Conservation (phyloP, 495 filamentous ascomycete genomes). For the Niebla homalea region DNA sequence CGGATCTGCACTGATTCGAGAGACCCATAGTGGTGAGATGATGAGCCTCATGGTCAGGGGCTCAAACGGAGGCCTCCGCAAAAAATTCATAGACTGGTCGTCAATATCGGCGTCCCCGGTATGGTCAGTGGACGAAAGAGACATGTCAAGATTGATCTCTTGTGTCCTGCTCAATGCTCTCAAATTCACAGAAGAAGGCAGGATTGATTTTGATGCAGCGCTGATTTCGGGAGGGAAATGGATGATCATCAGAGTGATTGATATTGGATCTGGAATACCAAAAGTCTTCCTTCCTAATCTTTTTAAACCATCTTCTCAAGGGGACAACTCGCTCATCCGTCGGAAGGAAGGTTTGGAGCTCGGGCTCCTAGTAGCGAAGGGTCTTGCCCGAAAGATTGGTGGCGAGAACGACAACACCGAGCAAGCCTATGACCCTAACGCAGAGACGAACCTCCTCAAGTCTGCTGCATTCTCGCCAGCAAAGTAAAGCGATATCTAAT, state of each 20-base stretch:
- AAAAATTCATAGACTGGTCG: conserved; percentile 55
- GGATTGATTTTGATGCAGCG: conserved; percentile 45
- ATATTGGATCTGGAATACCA: conserved; percentile 65
- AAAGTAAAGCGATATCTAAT: too few relatives aligned
- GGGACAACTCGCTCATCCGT: conserved; percentile 60
- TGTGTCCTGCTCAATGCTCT: conserved; percentile 67
- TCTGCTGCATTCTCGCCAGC: too few relatives aligned
- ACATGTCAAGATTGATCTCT: conserved; percentile 60
- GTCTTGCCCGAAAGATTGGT: conserved; percentile 59
- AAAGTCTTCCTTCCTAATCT: conserved; percentile 54
- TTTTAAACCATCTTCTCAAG: conserved; percentile 62
- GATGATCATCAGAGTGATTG: conserved; percentile 47
- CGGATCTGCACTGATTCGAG: conserved; percentile 48
- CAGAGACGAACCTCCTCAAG: too few relatives aligned
- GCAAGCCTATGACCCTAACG: too few relatives aligned
- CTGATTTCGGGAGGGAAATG: conserved; percentile 38
- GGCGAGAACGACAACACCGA: conserved; percentile 32
- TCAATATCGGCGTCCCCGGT: conserved; percentile 52
- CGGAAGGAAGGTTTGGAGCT: conserved; percentile 62
- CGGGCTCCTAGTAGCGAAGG: conserved; percentile 64
- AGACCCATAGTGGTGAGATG: conserved; percentile 49
- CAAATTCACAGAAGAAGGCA: conserved; percentile 64
- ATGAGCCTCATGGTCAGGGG: conserved; percentile 50
- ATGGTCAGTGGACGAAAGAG: conserved; percentile 50
- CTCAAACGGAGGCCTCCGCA: conserved; percentile 43